phyloP scores from a whole-genome alignment of 345 rosid species.

The Capsella bursapastoris region DNA sequence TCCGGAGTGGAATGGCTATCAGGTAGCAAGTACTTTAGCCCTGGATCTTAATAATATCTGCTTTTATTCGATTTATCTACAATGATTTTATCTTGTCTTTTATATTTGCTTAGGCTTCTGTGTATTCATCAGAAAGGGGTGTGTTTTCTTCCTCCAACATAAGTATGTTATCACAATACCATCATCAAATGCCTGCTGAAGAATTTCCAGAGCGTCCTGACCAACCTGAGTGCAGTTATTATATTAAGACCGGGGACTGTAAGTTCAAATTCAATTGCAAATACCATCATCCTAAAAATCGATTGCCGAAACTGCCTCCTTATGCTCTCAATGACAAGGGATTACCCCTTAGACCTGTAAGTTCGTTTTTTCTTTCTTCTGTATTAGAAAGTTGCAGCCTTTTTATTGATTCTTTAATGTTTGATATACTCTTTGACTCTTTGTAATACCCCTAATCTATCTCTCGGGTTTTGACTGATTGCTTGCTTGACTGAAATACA shows the following conservation, averaged over 20 bases:
- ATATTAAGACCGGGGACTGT: slow-evolving; percentile 85
- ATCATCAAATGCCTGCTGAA: slow-evolving; percentile 56
- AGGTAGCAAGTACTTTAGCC: slow-evolving; percentile 53
- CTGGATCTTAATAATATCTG: neutral
- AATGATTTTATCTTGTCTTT: neutral
- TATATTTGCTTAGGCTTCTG: slow-evolving; percentile 56
- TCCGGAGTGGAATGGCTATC: slow-evolving; percentile 88
- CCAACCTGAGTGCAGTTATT: slow-evolving; percentile 85
- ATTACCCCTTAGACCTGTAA: slow-evolving; percentile 95
- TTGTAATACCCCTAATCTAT: neutral
- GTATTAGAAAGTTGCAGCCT: neutral
- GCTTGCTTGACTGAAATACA: slow-evolving; percentile 39
- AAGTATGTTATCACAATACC: slow-evolving; percentile 54
- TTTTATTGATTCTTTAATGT: slow-evolving; percentile 5
- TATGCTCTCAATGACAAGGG: slow-evolving; percentile 81
- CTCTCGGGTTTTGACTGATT: neutral
- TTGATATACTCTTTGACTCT: slow-evolving; percentile 7
- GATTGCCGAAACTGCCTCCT: slow-evolving; percentile 53
- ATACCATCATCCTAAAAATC: slow-evolving; percentile 84
- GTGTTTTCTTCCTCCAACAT: slow-evolving; percentile 54
- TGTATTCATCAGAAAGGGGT: slow-evolving; percentile 60
- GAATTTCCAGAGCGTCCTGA: slow-evolving; percentile 95
- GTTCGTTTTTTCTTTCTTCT: slow-evolving; percentile 32
- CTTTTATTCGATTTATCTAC: neutral
- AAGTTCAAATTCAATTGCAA: slow-evolving; percentile 85